Evolutionary conservation across 768 basidiomycete genomes (phyloP).

Genomic region (Mycena rebaudengoi): DNA sequence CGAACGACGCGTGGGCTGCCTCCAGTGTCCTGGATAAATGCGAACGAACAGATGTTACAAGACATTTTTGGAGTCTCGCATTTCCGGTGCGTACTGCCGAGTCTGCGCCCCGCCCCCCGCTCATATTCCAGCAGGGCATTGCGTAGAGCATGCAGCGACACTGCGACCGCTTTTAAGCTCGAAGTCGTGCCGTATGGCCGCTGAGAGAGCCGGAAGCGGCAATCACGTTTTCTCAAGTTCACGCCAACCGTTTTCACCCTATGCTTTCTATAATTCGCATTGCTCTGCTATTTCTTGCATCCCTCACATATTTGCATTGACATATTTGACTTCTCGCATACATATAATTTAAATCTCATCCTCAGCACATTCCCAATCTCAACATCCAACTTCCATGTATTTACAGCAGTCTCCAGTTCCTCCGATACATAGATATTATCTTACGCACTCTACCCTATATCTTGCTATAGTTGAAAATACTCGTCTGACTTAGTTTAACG

Average conservation of each 20-base stretch:
- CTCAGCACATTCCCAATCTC: slow-evolving; percentile 18
- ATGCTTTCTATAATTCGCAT: slow-evolving; percentile 35
- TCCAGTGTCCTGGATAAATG: slow-evolving; percentile 78
- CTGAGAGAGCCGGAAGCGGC: too few species aligned
- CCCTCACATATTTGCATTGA: slow-evolving; percentile 15
- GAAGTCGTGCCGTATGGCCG: slow-evolving; percentile 60
- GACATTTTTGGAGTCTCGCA: slow-evolving; percentile 80
- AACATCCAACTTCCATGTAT: slow-evolving; percentile 26
- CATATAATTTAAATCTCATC: slow-evolving; percentile 34
- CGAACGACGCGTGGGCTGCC: slow-evolving; percentile 83
- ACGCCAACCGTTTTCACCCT: slow-evolving; percentile 19
- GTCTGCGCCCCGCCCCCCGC: not conserved
- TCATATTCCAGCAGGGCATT: slow-evolving; percentile 47
- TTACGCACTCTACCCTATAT: slow-evolving; percentile 19
- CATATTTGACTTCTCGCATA: slow-evolving; percentile 19
- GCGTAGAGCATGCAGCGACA: slow-evolving; percentile 77
- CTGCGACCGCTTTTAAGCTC: slow-evolving; percentile 76
- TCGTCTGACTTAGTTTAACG: not conserved
- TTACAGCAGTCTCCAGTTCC: slow-evolving; percentile 23
- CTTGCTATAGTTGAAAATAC: slow-evolving; percentile 23
- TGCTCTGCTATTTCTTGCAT: slow-evolving; percentile 35
- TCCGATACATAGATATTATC: slow-evolving; percentile 22
- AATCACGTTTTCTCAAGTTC: too few species aligned
- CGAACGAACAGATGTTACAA: slow-evolving; percentile 70
- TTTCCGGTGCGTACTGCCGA: slow-evolving; percentile 50